Base-by-base conservation (phyloP, 2,329 filamentous ascomycete species). In the Verruconis gallopava region DNA sequence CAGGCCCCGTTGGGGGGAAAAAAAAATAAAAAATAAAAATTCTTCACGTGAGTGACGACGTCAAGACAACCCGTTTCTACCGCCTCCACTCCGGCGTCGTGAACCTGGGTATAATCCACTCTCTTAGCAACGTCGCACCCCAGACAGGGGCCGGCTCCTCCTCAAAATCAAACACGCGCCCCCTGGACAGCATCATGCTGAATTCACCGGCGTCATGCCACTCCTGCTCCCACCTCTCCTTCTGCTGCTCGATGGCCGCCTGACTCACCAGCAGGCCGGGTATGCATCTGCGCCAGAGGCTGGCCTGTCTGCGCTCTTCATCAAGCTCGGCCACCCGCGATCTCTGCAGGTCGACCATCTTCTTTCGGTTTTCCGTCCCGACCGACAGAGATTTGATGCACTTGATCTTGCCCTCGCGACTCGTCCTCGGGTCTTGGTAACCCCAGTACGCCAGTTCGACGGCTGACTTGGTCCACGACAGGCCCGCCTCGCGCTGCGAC, bases 401-500 rank as follows among this genome's bases (percentile, higher is more conserved):
- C n/a, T 30, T 30, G 25, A 30, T 30, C n/a, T 30, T 30, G 9
- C 9, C 25, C 6, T 30, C 25, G 25, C 25, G 25, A 9, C 9
- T 9, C n/a, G 25, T 30, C 9, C 6, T 30, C 9, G 25, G 25
- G 6, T 9, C 6, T 9, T n/a, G 6, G 25, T 30, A 30, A 9
- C 9, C n/a, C 25, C 9, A 9, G 9, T n/a, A 30, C 9, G 86
- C 81, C 1, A 82, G 65, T 50, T 88, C 81, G 21, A 93, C 85
- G 19, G 81, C 86, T 48, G 94, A 85, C 43, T 85, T 75, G 1
- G 89, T 94, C 89, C 89, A 96, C 4, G 78, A 77, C 2, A 95
- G 68, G 1, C 86, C 89, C 46, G 81, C 79, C 38, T 84, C 77
- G 42, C 40, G 57, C 59, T 3, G 55, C 15, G 19, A 46, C 3